Evolutionary conservation across 2,329 filamentous ascomycete genomes (phyloP).

Genomic region (Samsoniella hepiali): DNA sequence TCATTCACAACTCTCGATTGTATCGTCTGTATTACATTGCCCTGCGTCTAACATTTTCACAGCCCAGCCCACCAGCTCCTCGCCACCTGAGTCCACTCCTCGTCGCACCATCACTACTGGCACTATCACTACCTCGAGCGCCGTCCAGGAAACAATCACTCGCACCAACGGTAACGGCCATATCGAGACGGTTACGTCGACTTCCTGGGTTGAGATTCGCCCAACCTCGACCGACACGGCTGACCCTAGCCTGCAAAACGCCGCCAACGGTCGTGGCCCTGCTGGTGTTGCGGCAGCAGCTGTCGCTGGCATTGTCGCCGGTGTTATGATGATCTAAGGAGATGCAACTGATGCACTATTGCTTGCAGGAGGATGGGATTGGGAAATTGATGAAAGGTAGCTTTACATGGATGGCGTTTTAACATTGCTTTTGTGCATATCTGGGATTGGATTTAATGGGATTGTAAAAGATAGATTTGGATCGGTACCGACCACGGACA

Average conservation of each 20-base stretch:
- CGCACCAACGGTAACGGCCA: slow-evolving; percentile 44
- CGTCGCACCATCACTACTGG: slow-evolving; percentile 34
- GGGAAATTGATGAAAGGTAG: not conserved
- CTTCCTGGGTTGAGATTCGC: slow-evolving; percentile 46
- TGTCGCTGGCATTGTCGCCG: slow-evolving; percentile 26
- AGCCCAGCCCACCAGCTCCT: slow-evolving; percentile 12
- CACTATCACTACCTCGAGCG: slow-evolving; percentile 33
- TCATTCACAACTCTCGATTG: too few species aligned
- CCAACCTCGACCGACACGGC: slow-evolving; percentile 32
- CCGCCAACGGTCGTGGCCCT: slow-evolving; percentile 23
- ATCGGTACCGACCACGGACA: slow-evolving; percentile 9
- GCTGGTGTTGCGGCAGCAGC: slow-evolving; percentile 16
- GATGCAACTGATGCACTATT: not conserved
- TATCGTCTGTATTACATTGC: not conserved
- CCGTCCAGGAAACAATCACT: slow-evolving; percentile 41
- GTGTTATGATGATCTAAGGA: slow-evolving; percentile 28
- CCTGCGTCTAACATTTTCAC: not conserved
- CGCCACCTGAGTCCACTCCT: slow-evolving; percentile 23
- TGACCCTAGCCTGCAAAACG: slow-evolving; percentile 38
- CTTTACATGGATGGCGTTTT: not conserved
- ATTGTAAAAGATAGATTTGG: slow-evolving; percentile 10
- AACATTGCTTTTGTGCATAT: slow-evolving; percentile 4
- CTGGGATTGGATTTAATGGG: slow-evolving; percentile 6
- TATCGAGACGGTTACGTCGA: slow-evolving; percentile 46
- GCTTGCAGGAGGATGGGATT: not conserved